Conservation (phyloP, 2,329 filamentous ascomycete species). For the Fusarium abutilonis region DNA sequence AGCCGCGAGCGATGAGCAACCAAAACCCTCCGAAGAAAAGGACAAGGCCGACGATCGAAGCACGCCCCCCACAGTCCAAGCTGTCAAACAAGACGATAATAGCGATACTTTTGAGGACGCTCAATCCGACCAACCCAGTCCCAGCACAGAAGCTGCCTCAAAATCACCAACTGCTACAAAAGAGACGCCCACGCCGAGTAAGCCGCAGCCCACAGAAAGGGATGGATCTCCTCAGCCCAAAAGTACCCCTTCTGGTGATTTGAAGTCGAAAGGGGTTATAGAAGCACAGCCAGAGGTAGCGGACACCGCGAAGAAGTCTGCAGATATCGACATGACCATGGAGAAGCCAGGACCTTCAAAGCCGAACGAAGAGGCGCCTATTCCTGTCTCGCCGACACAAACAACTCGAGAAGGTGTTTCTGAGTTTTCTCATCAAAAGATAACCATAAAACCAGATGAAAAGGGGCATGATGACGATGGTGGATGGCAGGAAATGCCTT, state of each 20-base stretch:
- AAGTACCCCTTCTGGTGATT: slow-evolving; percentile 7
- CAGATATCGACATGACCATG: slow-evolving; percentile 13
- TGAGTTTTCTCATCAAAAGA: slow-evolving; percentile 90
- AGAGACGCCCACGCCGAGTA: slow-evolving; percentile 7
- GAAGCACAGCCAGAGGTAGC: slow-evolving; percentile 4
- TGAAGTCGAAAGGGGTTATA: slow-evolving; percentile 9
- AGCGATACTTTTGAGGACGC: slow-evolving; percentile 52
- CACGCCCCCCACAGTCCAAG: slow-evolving; percentile 3
- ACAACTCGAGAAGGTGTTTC: slow-evolving; percentile 59
- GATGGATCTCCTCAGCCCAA: slow-evolving; percentile 18
- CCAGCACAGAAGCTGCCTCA: slow-evolving; percentile 17
- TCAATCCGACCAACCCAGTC: slow-evolving; percentile 49
- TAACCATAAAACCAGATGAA: slow-evolving; percentile 67
- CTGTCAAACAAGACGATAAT: slow-evolving; percentile 48
- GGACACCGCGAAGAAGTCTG: slow-evolving; percentile 10
- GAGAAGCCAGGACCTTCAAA: slow-evolving; percentile 18
- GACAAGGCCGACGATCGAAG: slow-evolving; percentile 9
- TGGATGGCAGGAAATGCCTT: slow-evolving; percentile 95
- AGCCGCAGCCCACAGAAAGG: slow-evolving; percentile 16
- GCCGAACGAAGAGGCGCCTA: slow-evolving; percentile 29
- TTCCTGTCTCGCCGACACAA: slow-evolving; percentile 20
- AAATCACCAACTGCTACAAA: slow-evolving; percentile 1
- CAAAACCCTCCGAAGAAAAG: slow-evolving; percentile 9
- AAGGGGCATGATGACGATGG: slow-evolving; percentile 66
- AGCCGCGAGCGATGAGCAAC: slow-evolving; percentile 16